A percentile compares a stretch with the other conserved stretches of the same genome.
Conservation (phyloP, 177 flowering plant species). For the Vitis hybrid region DNA sequence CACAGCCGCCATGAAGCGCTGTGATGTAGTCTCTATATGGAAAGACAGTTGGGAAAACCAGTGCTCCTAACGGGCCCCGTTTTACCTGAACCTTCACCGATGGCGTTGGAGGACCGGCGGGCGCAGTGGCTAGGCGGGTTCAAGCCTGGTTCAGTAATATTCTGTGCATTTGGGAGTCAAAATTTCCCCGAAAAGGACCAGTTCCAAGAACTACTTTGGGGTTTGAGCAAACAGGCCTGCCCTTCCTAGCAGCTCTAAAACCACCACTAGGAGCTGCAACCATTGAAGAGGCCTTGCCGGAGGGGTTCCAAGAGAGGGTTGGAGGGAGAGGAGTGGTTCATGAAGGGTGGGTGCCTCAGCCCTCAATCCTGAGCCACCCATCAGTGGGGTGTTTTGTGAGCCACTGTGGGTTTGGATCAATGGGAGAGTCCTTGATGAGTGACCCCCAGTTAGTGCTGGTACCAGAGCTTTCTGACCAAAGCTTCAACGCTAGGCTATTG, state of each 20-base stretch:
- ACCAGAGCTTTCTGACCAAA: conserved; percentile 50
- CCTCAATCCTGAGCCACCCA: conserved; percentile 29
- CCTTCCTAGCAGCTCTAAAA: too few relatives aligned
- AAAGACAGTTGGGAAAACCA: background rate
- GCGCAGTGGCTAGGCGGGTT: background rate
- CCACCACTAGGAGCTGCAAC: background rate
- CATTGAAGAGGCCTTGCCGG: conserved; percentile 25
- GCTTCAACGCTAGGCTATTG: conserved; percentile 44
- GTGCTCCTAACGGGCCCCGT: conserved; percentile 4
- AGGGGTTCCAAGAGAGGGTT: conserved; percentile 25
- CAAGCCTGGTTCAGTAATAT: too few relatives aligned
- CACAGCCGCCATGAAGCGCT: background rate
- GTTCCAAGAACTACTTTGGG: conserved; percentile 16
- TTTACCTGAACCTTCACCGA: background rate
- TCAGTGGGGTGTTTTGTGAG: conserved; percentile 53
- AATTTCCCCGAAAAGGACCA: conserved; percentile 12
- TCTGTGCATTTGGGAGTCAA: conserved; percentile 2
- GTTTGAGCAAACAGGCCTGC: background rate
- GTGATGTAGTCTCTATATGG: conserved; percentile 3
- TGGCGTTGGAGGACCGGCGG: conserved; percentile 19
- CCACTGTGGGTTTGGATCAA: conserved; percentile 48
- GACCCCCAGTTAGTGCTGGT: conserved; percentile 42
- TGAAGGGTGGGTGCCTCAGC: conserved; percentile 39
- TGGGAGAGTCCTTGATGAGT: conserved; percentile 46
- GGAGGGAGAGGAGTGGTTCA: conserved; percentile 22